Conservation (phyloP, 371 early-diverging fungal species). For the Mitosporidium daphniae region DNA sequence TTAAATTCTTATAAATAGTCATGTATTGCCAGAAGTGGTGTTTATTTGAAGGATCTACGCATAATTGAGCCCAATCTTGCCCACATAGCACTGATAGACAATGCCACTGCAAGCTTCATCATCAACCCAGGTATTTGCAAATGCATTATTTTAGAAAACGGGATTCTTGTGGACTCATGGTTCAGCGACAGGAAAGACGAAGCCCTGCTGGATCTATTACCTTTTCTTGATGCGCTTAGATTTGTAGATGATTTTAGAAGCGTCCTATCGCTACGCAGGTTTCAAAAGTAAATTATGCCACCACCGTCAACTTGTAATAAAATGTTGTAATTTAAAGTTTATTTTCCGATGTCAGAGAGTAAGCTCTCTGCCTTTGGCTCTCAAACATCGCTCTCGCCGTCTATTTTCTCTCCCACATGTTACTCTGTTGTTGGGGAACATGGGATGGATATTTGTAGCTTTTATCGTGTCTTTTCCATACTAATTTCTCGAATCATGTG, state of each 20-base stretch:
- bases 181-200: slow-evolving; percentile 32
- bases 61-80: slow-evolving; percentile 57
- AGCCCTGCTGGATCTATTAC: slow-evolving; percentile 33
- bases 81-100: slow-evolving; percentile 39
- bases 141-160: slow-evolving; percentile 16
- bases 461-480: too few relatives aligned
- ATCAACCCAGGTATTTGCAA: neutral
- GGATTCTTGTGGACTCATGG: slow-evolving; percentile 42
- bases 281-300: too few relatives aligned
- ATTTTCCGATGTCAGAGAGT: too few relatives aligned
- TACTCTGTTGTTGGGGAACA: too few relatives aligned
- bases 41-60: slow-evolving; percentile 48
- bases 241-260: slow-evolving; percentile 20
- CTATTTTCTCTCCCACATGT: too few relatives aligned
- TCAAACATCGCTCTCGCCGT: too few relatives aligned
- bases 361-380: too few relatives aligned
- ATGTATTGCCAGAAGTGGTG: slow-evolving; percentile 27
- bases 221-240: slow-evolving; percentile 38
- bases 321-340: too few relatives aligned
- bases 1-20: slow-evolving; percentile 15
- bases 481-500: too few relatives aligned
- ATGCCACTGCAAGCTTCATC: slow-evolving; percentile 2
- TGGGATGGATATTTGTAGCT: too few relatives aligned
- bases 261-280: too few relatives aligned
- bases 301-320: too few relatives aligned